Percentiles rank a stretch among this genome's conserved stretches.
phyloP scores from a whole-genome alignment of 495 filamentous ascomycete species.

The Alectoria sarmentosa region DNA sequence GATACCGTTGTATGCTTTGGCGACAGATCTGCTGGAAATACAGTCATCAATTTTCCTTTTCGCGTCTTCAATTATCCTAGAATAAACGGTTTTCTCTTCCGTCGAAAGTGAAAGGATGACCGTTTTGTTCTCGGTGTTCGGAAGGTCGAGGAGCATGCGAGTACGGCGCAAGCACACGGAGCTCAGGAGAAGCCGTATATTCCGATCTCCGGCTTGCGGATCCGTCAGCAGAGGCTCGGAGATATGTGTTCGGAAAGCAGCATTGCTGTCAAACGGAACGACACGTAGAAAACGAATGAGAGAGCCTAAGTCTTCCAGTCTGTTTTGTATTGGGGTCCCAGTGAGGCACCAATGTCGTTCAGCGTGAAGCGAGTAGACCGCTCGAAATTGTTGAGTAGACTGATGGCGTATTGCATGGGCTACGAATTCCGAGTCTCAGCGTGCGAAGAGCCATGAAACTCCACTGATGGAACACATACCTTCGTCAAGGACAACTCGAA shows the following conservation, averaged over 20 bases:
- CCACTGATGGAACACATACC: not conserved
- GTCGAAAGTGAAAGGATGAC: not conserved
- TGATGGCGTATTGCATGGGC: constrained; percentile 27
- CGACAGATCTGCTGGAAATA: constrained; percentile 1
- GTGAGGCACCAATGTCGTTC: constrained; percentile 40
- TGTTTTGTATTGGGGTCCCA: constrained; percentile 30
- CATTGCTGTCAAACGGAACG: not conserved
- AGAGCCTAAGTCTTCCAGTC: not conserved
- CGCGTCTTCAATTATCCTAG: not conserved
- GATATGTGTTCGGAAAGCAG: not conserved
- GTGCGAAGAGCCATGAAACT: not conserved
- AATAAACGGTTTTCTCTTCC: not conserved
- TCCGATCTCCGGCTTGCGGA: not conserved
- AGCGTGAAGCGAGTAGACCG: constrained; percentile 29
- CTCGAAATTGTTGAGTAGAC: constrained; percentile 28
- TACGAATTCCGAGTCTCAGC: not conserved
- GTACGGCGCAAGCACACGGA: not conserved
- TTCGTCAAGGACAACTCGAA: not conserved
- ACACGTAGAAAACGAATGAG: not conserved
- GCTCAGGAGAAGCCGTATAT: not conserved
- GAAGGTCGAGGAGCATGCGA: not conserved
- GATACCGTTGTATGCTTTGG: not conserved
- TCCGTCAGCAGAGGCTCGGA: not conserved
- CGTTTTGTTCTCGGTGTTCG: not conserved
- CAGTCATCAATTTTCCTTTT: constrained; percentile 36